Percentiles rank a stretch among this genome's conserved stretches.
These are phyloP conservation scores for Sphaerulina musiva DNA, from an alignment of 2,329 filamentous ascomycete genomes.

Conservation along the genomic window DNA sequence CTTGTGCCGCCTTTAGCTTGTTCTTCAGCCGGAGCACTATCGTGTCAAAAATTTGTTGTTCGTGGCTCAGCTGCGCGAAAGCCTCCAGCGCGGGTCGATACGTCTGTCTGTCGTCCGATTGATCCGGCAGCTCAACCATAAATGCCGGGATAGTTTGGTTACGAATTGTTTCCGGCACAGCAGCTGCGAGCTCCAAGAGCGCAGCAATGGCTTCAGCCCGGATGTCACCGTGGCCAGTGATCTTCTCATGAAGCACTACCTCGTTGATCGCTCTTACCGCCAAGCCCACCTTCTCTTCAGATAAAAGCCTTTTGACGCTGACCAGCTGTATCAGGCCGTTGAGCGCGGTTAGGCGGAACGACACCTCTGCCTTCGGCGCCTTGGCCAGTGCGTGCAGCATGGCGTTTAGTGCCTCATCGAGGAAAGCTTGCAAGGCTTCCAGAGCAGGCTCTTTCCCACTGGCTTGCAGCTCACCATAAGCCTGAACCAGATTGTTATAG, in stretches of 20 bases:
- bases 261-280: slow-evolving; percentile 57
- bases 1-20: slow-evolving; percentile 53
- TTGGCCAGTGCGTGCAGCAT: slow-evolving; percentile 41
- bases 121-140: slow-evolving; percentile 55
- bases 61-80: slow-evolving; percentile 57
- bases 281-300: slow-evolving; percentile 39
- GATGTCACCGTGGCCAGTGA: slow-evolving; percentile 50
- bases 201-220: slow-evolving; percentile 53
- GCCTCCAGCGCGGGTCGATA: slow-evolving; percentile 56
- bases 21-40: slow-evolving; percentile 57
- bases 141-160: slow-evolving; percentile 61
- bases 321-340: slow-evolving; percentile 41
- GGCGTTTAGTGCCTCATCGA: slow-evolving; percentile 38
- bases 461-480: slow-evolving; percentile 46
- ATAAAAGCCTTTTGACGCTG: slow-evolving; percentile 37
- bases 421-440: slow-evolving; percentile 38
- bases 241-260: slow-evolving; percentile 54
- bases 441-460: slow-evolving; percentile 38
- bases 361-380: slow-evolving; percentile 44
- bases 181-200: slow-evolving; percentile 55
- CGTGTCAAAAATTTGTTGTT: slow-evolving; percentile 58
- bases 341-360: slow-evolving; percentile 43
- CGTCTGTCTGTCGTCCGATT: slow-evolving; percentile 36
- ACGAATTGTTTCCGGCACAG: slow-evolving; percentile 56
- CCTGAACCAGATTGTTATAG: slow-evolving; percentile 51